Evolutionary conservation across 805 yeast genomes (phyloP).

Genomic region (Teunomyces lycoperdinae): DNA sequence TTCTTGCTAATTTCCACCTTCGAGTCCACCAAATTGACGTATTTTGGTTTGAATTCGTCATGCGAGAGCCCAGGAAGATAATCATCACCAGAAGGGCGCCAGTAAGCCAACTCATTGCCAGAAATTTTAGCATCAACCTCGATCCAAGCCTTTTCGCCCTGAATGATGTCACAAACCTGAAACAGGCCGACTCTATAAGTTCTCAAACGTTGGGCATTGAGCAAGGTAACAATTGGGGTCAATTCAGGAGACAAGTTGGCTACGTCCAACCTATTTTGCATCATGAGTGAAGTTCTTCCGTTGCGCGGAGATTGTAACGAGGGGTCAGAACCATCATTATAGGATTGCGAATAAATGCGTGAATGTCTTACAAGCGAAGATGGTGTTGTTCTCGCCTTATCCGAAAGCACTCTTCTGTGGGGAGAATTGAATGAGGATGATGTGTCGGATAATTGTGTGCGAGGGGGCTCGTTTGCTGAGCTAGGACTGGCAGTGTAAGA

Average conservation of each 20-base stretch:
- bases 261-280: slow-evolving; percentile 17
- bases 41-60: slow-evolving; percentile 47
- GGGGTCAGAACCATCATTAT: slow-evolving; percentile 5
- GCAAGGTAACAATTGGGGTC: slow-evolving; percentile 66
- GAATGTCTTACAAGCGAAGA: slow-evolving; percentile 33
- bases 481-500: background rate
- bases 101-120: slow-evolving; percentile 55
- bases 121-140: slow-evolving; percentile 38
- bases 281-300: slow-evolving; percentile 11
- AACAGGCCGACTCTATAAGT: slow-evolving; percentile 55
- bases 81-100: slow-evolving; percentile 36
- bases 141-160: slow-evolving; percentile 28
- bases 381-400: slow-evolving; percentile 31
- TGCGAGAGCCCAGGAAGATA: slow-evolving; percentile 26
- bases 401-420: slow-evolving; percentile 21
- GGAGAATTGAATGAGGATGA: background rate
- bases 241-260: slow-evolving; percentile 57
- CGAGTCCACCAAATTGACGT: slow-evolving; percentile 50
- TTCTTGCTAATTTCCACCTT: slow-evolving; percentile 15
- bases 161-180: slow-evolving; percentile 25
- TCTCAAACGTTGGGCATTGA: slow-evolving; percentile 68
- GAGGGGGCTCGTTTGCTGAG: background rate
- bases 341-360: slow-evolving; percentile 19
- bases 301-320: background rate
- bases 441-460: background rate